Base-by-base conservation (phyloP, 306 rosid species). In the Pueraria montana region DNA sequence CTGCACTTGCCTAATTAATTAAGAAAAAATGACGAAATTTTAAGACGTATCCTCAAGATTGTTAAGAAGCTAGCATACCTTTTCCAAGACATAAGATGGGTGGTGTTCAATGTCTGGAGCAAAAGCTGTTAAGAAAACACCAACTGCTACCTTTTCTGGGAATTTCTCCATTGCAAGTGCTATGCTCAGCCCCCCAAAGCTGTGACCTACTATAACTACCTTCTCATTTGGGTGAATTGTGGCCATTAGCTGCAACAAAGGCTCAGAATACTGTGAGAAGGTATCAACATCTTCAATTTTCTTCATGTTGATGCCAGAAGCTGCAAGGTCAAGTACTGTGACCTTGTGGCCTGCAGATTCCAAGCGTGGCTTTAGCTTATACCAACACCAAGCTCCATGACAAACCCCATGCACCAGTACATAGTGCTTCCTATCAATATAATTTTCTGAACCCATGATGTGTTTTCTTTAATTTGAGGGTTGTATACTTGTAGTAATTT, bases 361-460 rank as follows among this genome's bases (percentile, higher is more conserved):
- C 0, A 94, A 87, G 18, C 3, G 88, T 6, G 94, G 91, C 26
- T 89, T 91, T 30, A 94, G n/a, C 82, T 90, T 94, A 90, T 89
- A 88, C 98, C 97, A 94, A 46, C 88, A 1, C 97, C 97, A 94
- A 10, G 93, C 93, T 0, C 97, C 97, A 69, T 91, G 96, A 82
- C 94, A 83, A 6, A 90, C 91, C 5, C 96, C 97, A 38, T 92
- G 98, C 14, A 94, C 92, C 20, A 92, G 72, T 14, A 94, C 89
- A 81, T 72, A 91, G 55, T 89, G 97, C 53, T 88, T 74, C 59
- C 13, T 8, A 4, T 63, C 55, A 4, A 2, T 16, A 7, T 8
- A 0, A 0, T 21, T 36, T 42, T 69, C 76, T 43, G 80, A 65
- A 58, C 16, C 11, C 84, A 85, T 74, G 8, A 11, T n/a, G n/a